A percentile compares a stretch with the other conserved stretches of the same genome.
Evolutionary conservation across 2,329 filamentous ascomycete species (phyloP).

Genomic region (Apiospora aurea): DNA sequence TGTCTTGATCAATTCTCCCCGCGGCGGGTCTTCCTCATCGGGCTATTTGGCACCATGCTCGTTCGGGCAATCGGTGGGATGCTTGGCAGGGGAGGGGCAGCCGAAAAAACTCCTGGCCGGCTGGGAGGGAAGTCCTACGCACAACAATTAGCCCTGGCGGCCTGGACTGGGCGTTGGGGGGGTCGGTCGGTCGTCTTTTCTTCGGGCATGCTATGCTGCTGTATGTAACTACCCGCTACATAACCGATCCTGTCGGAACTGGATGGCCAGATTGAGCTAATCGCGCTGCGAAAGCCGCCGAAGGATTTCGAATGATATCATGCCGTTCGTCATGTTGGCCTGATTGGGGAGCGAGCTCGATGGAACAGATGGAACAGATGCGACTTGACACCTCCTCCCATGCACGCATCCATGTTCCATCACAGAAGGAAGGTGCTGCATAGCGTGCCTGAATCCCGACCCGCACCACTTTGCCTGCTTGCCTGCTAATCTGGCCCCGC

Average conservation of each 20-base stretch:
- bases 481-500: not conserved
- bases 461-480: not conserved
- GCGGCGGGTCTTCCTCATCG: slow-evolving; percentile 11
- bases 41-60: not conserved
- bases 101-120: not conserved
- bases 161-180: not conserved
- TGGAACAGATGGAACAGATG: not conserved
- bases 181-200: not conserved
- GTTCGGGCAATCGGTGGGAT: not conserved
- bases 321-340: not conserved
- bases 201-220: not conserved
- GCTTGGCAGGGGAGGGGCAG: slow-evolving; percentile 3
- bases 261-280: not conserved
- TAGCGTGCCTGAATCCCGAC: not conserved
- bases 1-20: not conserved
- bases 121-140: not conserved
- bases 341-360: not conserved
- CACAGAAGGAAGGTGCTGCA: not conserved
- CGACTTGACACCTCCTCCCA: not conserved
- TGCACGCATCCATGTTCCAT: slow-evolving; percentile 5
- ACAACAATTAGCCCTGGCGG: not conserved
- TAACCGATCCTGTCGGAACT: not conserved
- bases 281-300: not conserved
- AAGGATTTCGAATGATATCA: slow-evolving; percentile 14
- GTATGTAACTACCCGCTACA: slow-evolving; percentile 11